phyloP scores from a whole-genome alignment of 139 green algal genomes.

The Picochlorum sp. region DNA sequence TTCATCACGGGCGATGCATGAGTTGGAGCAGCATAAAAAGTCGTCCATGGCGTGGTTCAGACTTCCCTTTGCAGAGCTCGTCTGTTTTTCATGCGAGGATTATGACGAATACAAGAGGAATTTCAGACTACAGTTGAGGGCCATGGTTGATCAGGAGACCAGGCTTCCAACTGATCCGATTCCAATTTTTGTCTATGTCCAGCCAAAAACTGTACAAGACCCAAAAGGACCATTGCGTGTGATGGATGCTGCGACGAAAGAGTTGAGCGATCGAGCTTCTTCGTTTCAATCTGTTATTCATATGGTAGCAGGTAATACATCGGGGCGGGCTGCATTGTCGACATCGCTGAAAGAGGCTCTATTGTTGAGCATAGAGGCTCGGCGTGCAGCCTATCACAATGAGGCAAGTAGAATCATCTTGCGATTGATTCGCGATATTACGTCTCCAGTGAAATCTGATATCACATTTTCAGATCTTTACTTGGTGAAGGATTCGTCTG shows the following conservation, averaged over 20 bases:
- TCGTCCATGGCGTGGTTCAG: constrained; percentile 70
- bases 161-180: constrained; percentile 33
- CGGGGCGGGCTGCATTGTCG: constrained; percentile 1
- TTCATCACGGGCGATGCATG: constrained; percentile 39
- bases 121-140: constrained; percentile 28
- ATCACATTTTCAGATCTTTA: constrained; percentile 64
- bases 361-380: constrained; percentile 56
- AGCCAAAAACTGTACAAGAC: constrained; percentile 23
- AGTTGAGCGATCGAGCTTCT: constrained; percentile 43
- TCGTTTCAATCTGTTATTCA: not conserved
- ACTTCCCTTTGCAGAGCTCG: constrained; percentile 54
- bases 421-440: not conserved
- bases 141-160: constrained; percentile 44
- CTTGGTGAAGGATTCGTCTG: constrained; percentile 74
- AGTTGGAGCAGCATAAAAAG: constrained; percentile 46
- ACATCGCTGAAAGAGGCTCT: constrained; percentile 50
- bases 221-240: constrained; percentile 35
- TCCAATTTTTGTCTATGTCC: constrained; percentile 59
- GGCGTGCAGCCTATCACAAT: constrained; percentile 62
- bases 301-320: not conserved
- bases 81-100: constrained; percentile 59
- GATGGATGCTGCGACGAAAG: constrained; percentile 51
- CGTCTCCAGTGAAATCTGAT: not conserved
- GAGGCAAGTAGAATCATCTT: constrained; percentile 38
- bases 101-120: constrained; percentile 62